Base-by-base conservation (phyloP, 179 eudicot genomes). In the Silene coronaria region DNA sequence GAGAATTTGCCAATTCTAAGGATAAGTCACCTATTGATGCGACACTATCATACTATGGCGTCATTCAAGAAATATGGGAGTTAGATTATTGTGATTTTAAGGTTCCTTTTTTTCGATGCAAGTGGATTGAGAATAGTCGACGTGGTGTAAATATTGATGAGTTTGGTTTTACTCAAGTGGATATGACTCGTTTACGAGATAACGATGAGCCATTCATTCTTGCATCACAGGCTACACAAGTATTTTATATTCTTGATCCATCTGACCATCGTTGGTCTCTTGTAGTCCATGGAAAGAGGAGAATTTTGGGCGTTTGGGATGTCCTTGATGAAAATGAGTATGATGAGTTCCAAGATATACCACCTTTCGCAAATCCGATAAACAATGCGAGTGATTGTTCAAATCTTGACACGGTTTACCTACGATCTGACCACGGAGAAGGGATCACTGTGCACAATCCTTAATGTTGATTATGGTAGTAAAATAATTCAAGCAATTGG, bases 11-110 rank as follows among this genome's bases (percentile, higher is more conserved):
- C 1, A 72, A 53, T 32, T 24, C 51, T 3, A 72, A 72, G 1
- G 75, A 72, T 9, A 72, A 57, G 21, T n/a, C 5, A 11, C 53
- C 53, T 7, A 14, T 72, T 32, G 30, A 30, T 57, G 28, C 51
- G 3, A 57, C 53, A 3, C 30, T 32, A 21, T 21, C 53, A 32
- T 72, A 58, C 0, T 72, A 57, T 58, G 66, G 67, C 28, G 5
- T 58, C n/a, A 72, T 72, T 11, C 21, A 72, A 48, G 57, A 59
- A 17, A 72, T 72, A 32, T 72, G 67, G 67, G 75, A 72, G n/a
- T 55, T 67, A 30, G 75, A 72, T 36, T 72, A 58, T 28, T 7
- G 24, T 12, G 65, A 58, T 19, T 72, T 72, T 32, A 30, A 12
- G 2, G 62, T 72, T 2, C 48, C 51, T 12, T 14, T 71, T 24